phyloP scores from a whole-genome alignment of 257 asterid species.

The Cruciata laevipes region DNA sequence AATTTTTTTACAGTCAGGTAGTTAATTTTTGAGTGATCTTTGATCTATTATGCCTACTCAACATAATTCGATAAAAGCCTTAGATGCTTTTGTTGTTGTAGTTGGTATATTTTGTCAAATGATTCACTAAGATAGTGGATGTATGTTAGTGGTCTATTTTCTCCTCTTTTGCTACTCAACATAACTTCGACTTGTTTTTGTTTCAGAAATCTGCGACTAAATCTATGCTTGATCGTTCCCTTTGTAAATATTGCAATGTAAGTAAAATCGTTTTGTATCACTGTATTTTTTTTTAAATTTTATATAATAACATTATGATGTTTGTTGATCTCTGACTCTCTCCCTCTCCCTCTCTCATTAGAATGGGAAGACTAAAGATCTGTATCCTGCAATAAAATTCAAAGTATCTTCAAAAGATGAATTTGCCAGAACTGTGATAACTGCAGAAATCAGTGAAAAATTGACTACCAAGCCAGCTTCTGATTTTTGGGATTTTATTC shows the following conservation, averaged over 20 bases:
- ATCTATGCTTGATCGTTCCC: conserved; percentile 24
- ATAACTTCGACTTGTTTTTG: conserved; percentile 25
- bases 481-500: conserved; percentile 86
- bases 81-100: not conserved
- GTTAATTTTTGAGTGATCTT: not conserved
- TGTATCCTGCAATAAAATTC: conserved; percentile 72
- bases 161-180: conserved; percentile 21
- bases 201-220: conserved; percentile 39
- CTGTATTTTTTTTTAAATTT: conserved; percentile 12
- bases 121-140: not conserved
- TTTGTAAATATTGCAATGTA: conserved; percentile 81
- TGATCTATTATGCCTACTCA: not conserved
- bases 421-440: conserved; percentile 61
- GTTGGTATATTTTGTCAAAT: not conserved
- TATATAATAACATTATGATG: conserved; percentile 18
- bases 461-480: conserved; percentile 33
- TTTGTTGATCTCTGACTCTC: conserved; percentile 3
- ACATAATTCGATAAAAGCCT: not conserved
- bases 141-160: conserved; percentile 4
- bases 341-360: conserved; percentile 10
- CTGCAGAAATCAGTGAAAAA: conserved; percentile 41
- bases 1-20: not conserved
- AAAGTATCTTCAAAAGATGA: conserved; percentile 66
- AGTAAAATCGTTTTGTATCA: conserved; percentile 49
- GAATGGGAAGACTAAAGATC: conserved; percentile 53